A percentile compares a stretch with the other conserved stretches of the same genome.
These are phyloP conservation scores for Exophiala oligosperma DNA, from an alignment of 2,329 filamentous ascomycete species.

Conservation along the genomic window DNA sequence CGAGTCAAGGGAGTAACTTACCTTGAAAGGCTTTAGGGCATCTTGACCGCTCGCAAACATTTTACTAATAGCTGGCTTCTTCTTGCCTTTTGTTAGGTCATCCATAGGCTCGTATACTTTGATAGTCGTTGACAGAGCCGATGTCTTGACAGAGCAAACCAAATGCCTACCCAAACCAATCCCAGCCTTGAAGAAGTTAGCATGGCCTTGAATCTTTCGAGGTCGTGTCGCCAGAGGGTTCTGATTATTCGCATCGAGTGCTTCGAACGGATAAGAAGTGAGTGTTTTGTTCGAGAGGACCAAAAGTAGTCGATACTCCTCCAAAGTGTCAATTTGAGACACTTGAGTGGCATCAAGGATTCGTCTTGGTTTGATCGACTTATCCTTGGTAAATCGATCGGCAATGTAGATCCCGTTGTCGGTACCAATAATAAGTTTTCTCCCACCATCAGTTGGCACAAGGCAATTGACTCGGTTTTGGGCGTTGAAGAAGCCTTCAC, in stretches of 20 bases:
- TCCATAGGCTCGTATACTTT: slow-evolving; percentile 99
- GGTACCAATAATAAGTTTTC: slow-evolving; percentile 91
- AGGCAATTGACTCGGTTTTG: slow-evolving; percentile 92
- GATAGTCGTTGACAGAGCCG: slow-evolving; percentile 89
- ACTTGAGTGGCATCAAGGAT: slow-evolving; percentile 85
- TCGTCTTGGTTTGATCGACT: slow-evolving; percentile 69
- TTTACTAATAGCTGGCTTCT: slow-evolving; percentile 91
- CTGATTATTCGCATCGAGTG: slow-evolving; percentile 76
- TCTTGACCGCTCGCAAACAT: slow-evolving; percentile 95
- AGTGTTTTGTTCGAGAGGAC: slow-evolving; percentile 92
- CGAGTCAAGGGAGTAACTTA: slow-evolving; percentile 32
- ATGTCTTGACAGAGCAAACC: slow-evolving; percentile 95
- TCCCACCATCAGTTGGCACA: slow-evolving; percentile 92
- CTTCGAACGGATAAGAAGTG: slow-evolving; percentile 83
- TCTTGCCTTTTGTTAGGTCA: slow-evolving; percentile 87
- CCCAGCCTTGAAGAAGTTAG: slow-evolving; percentile 97
- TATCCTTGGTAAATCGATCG: slow-evolving; percentile 84
- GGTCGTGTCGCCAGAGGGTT: slow-evolving; percentile 78
- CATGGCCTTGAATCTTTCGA: slow-evolving; percentile 95
- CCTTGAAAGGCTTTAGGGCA: slow-evolving; percentile 90
- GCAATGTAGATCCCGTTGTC: slow-evolving; percentile 91
- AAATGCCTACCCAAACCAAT: slow-evolving; percentile 92
- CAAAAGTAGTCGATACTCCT: slow-evolving; percentile 89
- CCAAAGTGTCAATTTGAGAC: slow-evolving; percentile 92
- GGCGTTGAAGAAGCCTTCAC: slow-evolving; percentile 87